These are phyloP conservation scores for Teratosphaeria epicoccoides DNA, from an alignment of 2,329 filamentous ascomycete species.

Conservation along the genomic window DNA sequence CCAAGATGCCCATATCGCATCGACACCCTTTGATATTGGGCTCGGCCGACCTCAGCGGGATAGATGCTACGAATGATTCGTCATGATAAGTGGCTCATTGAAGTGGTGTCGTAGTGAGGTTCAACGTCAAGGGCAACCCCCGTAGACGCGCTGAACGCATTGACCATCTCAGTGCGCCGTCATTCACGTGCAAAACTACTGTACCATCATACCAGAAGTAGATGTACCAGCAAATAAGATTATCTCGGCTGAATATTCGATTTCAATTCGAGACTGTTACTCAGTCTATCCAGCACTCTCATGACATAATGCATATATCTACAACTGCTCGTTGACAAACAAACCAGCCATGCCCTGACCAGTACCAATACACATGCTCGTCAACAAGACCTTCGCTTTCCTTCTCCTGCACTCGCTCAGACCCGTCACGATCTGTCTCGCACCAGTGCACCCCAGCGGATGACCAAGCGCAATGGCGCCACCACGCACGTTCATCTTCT, in stretches of 20 bases:
- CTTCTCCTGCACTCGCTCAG: constrained; percentile 24
- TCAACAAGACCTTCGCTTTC: constrained; percentile 48
- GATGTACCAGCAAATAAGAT: too few relatives aligned
- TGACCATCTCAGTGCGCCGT: neutral
- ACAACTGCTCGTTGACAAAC: constrained; percentile 53
- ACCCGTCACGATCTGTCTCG: constrained; percentile 78
- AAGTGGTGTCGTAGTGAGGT: neutral
- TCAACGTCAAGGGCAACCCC: too few relatives aligned
- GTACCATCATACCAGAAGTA: too few relatives aligned
- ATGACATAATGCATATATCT: constrained; percentile 1
- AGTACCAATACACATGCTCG: constrained; percentile 73
- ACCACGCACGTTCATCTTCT: constrained; percentile 72
- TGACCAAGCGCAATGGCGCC: constrained; percentile 77
- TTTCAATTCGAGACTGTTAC: too few relatives aligned
- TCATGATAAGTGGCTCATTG: neutral
- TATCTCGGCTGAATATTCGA: too few relatives aligned
- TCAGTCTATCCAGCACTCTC: neutral
- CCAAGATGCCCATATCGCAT: constrained; percentile 4
- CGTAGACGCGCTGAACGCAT: neutral
- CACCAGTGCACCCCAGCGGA: constrained; percentile 67
- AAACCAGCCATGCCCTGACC: constrained; percentile 57
- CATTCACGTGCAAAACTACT: neutral
- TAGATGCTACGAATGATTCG: neutral
- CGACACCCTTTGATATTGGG: neutral
- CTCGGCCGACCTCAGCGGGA: neutral